Evolutionary conservation across 2,329 filamentous ascomycete genomes (phyloP).

Genomic region (Fusarium luffae): DNA sequence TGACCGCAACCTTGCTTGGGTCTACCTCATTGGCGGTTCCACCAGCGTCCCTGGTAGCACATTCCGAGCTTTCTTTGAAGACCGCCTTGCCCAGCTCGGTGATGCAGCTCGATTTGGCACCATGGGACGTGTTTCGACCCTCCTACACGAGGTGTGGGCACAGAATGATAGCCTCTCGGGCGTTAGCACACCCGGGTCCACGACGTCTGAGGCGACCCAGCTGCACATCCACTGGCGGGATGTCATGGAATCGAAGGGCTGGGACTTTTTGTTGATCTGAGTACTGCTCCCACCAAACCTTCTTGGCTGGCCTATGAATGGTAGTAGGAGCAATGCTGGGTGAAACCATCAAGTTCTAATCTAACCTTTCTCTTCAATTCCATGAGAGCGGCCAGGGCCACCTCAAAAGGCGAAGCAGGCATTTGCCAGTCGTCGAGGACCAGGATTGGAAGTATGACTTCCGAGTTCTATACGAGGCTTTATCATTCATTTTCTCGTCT

Average conservation of each 20-base stretch:
- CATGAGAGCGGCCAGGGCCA: slow-evolving; percentile 41
- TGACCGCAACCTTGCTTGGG: slow-evolving; percentile 93
- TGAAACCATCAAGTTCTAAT: slow-evolving; percentile 32
- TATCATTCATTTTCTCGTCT: slow-evolving; percentile 37
- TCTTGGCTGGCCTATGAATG: slow-evolving; percentile 54
- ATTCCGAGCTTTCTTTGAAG: slow-evolving; percentile 82
- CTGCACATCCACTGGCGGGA: slow-evolving; percentile 93
- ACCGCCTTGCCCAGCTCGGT: slow-evolving; percentile 79
- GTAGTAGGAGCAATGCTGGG: slow-evolving; percentile 39
- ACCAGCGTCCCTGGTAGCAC: slow-evolving; percentile 76
- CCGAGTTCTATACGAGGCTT: slow-evolving; percentile 14
- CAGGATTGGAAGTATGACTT: slow-evolving; percentile 16
- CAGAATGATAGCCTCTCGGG: slow-evolving; percentile 70
- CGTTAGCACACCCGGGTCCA: slow-evolving; percentile 51
- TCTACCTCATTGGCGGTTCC: slow-evolving; percentile 86
- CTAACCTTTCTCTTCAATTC: slow-evolving; percentile 37
- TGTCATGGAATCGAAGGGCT: slow-evolving; percentile 89
- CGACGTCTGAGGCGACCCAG: slow-evolving; percentile 54
- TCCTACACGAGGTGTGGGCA: slow-evolving; percentile 87
- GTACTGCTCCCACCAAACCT: slow-evolving; percentile 35
- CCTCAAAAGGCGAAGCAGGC: slow-evolving; percentile 52
- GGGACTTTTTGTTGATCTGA: slow-evolving; percentile 93
- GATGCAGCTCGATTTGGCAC: slow-evolving; percentile 83
- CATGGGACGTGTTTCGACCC: slow-evolving; percentile 82
- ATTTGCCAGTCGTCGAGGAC: slow-evolving; percentile 49